Evolutionary conservation across 139 green algal genomes (phyloP), one percentile per base, ranked within the genome.

Genomic region (Coelastrella sp.): DNA sequence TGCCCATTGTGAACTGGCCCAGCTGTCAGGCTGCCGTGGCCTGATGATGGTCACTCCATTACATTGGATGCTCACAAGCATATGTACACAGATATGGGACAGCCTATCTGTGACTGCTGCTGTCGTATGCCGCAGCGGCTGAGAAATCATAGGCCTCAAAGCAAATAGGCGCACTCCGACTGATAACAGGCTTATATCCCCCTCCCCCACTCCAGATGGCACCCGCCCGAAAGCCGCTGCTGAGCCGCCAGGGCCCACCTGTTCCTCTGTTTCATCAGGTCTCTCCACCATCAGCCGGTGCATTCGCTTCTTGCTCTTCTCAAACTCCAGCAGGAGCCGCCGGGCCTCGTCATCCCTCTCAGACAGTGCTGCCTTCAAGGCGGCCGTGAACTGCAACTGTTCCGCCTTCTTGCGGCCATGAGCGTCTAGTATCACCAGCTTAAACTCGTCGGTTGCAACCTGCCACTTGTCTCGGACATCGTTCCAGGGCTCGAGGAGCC

Each of bases 371-470:
- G 59, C 84, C 9, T 17, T 12, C 35, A 91, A 22, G 14, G 78
- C 78, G 20, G 78, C 85, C 35, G 75, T 70, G 60, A 88, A 97
- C 73, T 95, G 93, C 14, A 92, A 84, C 65, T 93, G 78, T 93
- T 97, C 95, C 0, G 61, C 74, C 91, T 95, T 94, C 90, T 97
- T 97, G 79, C 92, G 94, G 59, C 90, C 89, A 81, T 96, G 92
- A 92, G 96, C 92, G 65, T 96, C 94, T 60, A 97, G 81, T 63
- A 98, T 95, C 22, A 91, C 25, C 4, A 83, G 35, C 90, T 96
- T 96, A 91, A 97, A 97, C 56, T 97, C 95, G 15, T 98, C 96
- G 10, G 89, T 95, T 10, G 87, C 88, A 59, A 93, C 88, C 20
- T 91, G 89, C 78, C 94, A 96, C 85, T 96, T 97, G 74, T 97